Evolutionary conservation across 1,139 yeast genomes (phyloP).

Genomic region (Suhomyces terraborum): DNA sequence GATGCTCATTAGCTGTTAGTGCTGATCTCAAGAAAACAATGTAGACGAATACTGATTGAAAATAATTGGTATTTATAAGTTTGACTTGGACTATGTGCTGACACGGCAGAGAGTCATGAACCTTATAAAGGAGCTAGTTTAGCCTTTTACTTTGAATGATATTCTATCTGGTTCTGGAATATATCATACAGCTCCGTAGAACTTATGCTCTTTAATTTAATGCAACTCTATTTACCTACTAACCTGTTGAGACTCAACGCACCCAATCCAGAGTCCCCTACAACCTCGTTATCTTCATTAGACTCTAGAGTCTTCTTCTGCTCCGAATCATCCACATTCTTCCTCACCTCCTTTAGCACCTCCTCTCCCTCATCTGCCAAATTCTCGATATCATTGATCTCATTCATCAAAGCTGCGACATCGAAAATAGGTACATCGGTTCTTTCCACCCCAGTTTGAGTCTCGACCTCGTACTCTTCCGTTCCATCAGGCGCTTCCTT

Average conservation of each 20-base stretch:
- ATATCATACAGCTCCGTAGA: no score
- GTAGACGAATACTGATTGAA: no score
- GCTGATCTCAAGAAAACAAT: no score
- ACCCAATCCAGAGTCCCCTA: conserved; percentile 9
- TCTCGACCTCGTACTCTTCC: conserved; percentile 14
- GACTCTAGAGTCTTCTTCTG: conserved; percentile 12
- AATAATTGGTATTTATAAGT: no score
- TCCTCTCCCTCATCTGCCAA: conserved; percentile 24
- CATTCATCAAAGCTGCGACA: conserved; percentile 46
- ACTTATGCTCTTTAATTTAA: not conserved
- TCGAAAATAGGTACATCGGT: conserved; percentile 40
- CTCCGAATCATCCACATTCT: conserved; percentile 17
- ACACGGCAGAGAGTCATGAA: no score
- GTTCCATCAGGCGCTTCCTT: conserved; percentile 7
- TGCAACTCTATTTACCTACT: conserved; percentile 6
- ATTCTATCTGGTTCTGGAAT: no score
- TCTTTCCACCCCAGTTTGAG: no score
- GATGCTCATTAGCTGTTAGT: no score
- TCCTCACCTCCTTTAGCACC: conserved; percentile 19
- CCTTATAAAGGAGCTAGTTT: no score
- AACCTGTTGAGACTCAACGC: conserved; percentile 2
- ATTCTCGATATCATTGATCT: conserved; percentile 47
- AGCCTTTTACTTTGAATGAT: no score
- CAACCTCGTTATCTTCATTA: conserved; percentile 28
- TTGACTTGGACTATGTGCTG: no score